Percentiles rank a stretch among this genome's conserved stretches.
Evolutionary conservation across 1,284 basidiomycete genomes (phyloP).

Genomic region (Ustilago esculenta): DNA sequence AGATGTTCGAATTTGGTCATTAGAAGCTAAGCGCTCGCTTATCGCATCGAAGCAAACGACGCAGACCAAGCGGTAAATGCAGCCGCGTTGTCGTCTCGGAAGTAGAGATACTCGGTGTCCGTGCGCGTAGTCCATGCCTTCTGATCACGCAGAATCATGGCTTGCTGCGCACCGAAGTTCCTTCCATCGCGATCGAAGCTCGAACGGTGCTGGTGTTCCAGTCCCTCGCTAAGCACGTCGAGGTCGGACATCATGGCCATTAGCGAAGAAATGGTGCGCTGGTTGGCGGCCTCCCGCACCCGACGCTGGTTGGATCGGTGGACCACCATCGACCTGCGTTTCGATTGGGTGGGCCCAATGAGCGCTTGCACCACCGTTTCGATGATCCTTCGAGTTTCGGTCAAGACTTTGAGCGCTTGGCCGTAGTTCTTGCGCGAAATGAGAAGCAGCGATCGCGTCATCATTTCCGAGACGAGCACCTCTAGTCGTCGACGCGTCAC

Average conservation of each 20-base stretch:
- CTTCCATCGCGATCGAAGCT: slow-evolving; percentile 56
- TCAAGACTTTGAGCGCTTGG: slow-evolving; percentile 56
- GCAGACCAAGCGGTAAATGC: slow-evolving; percentile 51
- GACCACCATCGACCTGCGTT: slow-evolving; percentile 21
- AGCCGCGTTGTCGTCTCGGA: slow-evolving; percentile 57
- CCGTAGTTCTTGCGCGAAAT: slow-evolving; percentile 57
- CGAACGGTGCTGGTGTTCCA: slow-evolving; percentile 49
- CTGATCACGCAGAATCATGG: slow-evolving; percentile 62
- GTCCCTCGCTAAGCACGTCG: slow-evolving; percentile 53
- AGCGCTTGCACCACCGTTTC: slow-evolving; percentile 60
- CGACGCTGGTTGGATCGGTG: slow-evolving; percentile 39
- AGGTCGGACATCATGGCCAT: slow-evolving; percentile 60
- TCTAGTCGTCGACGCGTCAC: slow-evolving; percentile 60
- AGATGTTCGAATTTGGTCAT: no score
- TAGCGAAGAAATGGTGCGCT: slow-evolving; percentile 51
- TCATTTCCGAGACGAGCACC: slow-evolving; percentile 62
- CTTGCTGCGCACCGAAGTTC: slow-evolving; percentile 62
- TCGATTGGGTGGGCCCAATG: slow-evolving; percentile 33
- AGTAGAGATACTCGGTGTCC: slow-evolving; percentile 53
- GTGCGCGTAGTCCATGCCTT: slow-evolving; percentile 60
- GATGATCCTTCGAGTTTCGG: slow-evolving; percentile 60
- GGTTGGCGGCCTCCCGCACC: slow-evolving; percentile 51
- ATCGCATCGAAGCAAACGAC: slow-evolving; percentile 41
- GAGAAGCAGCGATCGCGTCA: slow-evolving; percentile 58
- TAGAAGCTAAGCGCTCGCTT: no score